A percentile compares a stretch with the other conserved stretches of the same genome.
phyloP scores from a whole-genome alignment of 2,329 filamentous ascomycete species.

The Rhexocercosporidium sp. region DNA sequence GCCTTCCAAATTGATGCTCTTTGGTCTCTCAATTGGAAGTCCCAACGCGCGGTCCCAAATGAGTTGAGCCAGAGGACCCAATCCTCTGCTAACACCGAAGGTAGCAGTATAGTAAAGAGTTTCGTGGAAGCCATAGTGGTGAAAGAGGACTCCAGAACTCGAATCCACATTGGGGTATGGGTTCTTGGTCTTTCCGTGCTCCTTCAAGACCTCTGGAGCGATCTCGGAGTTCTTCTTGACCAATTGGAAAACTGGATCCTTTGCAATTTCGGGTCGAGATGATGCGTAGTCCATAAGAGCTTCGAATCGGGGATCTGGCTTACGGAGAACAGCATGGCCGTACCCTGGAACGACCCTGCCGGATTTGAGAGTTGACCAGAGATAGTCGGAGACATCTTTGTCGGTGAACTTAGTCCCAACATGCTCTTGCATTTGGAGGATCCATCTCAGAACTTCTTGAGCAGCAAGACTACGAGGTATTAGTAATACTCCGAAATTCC shows the following conservation, averaged over 20 bases:
- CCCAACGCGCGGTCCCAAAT: slow-evolving; percentile 96
- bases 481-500: slow-evolving; percentile 8
- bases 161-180: slow-evolving; percentile 97
- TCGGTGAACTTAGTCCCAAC: slow-evolving; percentile 82
- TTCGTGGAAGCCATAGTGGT: slow-evolving; percentile 97
- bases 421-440: slow-evolving; percentile 90
- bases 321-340: slow-evolving; percentile 93
- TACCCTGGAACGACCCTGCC: slow-evolving; percentile 93
- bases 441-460: slow-evolving; percentile 97
- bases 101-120: slow-evolving; percentile 90
- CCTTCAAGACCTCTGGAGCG: slow-evolving; percentile 85
- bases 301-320: slow-evolving; percentile 95
- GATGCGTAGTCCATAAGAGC: slow-evolving; percentile 95
- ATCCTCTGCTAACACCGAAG: slow-evolving; percentile 70
- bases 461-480: slow-evolving; percentile 71
- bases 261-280: slow-evolving; percentile 80
- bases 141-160: slow-evolving; percentile 90
- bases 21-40: slow-evolving; percentile 94
- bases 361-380: slow-evolving; percentile 92
- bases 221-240: slow-evolving; percentile 93
- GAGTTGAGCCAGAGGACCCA: slow-evolving; percentile 91
- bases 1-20: slow-evolving; percentile 93
- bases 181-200: slow-evolving; percentile 99
- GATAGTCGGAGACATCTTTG: slow-evolving; percentile 83
- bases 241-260: slow-evolving; percentile 89